phyloP scores from a whole-genome alignment of 2,329 filamentous ascomycete species.

The Colletotrichum echinochloae region DNA sequence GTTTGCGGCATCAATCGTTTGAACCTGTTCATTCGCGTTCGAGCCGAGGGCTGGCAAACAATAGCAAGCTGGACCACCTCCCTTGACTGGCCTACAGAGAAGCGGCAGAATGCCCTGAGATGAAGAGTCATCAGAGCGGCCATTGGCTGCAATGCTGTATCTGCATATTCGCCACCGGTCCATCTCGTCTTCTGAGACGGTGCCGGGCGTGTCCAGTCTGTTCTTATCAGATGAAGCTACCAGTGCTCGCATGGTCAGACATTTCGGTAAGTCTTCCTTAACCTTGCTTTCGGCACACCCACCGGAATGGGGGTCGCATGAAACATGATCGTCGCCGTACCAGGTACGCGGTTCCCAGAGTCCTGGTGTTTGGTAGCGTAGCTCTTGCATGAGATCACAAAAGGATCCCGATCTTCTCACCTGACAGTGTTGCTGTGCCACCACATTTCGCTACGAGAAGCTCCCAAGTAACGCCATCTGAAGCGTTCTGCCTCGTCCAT shows the following conservation, averaged over 20 bases:
- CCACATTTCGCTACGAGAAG: slow-evolving; percentile 29
- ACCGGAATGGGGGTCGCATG: slow-evolving; percentile 11
- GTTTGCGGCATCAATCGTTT: neutral
- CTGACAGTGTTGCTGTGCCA: slow-evolving; percentile 24
- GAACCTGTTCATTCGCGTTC: no score
- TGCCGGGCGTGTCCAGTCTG: neutral
- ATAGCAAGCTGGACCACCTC: neutral
- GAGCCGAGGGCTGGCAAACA: neutral
- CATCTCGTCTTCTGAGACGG: slow-evolving; percentile 15
- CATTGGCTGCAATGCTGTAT: slow-evolving; percentile 1
- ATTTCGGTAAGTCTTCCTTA: neutral
- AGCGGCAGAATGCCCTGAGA: neutral
- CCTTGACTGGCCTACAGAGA: neutral
- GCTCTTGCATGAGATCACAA: slow-evolving; percentile 16
- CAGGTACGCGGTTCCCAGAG: slow-evolving; percentile 1
- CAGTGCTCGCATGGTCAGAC: no score
- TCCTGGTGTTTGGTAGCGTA: neutral
- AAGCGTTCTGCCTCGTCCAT: slow-evolving; percentile 11
- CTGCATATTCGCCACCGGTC: slow-evolving; percentile 11
- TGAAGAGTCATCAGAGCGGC: neutral
- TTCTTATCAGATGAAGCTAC: neutral
- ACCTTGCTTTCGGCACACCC: slow-evolving; percentile 5
- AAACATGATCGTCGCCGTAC: slow-evolving; percentile 26
- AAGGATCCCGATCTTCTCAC: slow-evolving; percentile 31
- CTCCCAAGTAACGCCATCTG: slow-evolving; percentile 29